Base-by-base conservation (phyloP, 768 basidiomycete species). In the Glaciozyma antarctica region DNA sequence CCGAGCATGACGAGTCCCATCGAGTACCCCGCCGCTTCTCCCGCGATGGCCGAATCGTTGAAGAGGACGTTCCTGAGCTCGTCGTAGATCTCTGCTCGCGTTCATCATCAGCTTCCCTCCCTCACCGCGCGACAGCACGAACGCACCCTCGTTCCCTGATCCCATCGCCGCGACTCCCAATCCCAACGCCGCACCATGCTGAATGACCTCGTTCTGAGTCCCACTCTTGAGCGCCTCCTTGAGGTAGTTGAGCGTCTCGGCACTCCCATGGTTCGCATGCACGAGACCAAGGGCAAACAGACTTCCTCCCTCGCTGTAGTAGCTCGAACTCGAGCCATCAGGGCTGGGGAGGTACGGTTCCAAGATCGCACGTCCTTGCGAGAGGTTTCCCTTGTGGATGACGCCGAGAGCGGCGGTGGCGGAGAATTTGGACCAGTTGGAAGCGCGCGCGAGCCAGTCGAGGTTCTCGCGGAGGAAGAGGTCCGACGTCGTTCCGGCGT, bases 1-100 rank as follows among this genome's bases (percentile, higher is more conserved):
- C 92, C 95, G 9, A 99, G 82, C 93, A 97, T 97, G 74, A 97
- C 84, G 60, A 99, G 81, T 41, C 95, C 95, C 93, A 99, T 97
- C 2, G 93, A 88, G 77, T 90, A 97, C 19, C 95, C 95, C 48
- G 91, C 84, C 8, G 88, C 93, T 78, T 98, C 95, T 19, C 95
- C 93, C 13, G 92, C 90, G 43, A 97, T 85, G 43, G 95, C 95
- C 15, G 90, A 92, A 78, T 99, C 95, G 70, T 82, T 86, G 81
- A 90, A 99, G 34, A 98, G 83, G 10, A 86, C 82, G 60, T 83
- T 85, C 77, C 93, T 90, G 60, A 99, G 80, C 67, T 90, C 88
- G 41, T 98, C 94, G 75, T 95, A 98, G 13, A 90, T 84, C 49
- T 90, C 92, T 81, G 68, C 15, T 15, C 15, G n/a, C 17, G 2